phyloP scores from a whole-genome alignment of 371 early-diverging fungal species.

The Zopfochytrium polystomum region DNA sequence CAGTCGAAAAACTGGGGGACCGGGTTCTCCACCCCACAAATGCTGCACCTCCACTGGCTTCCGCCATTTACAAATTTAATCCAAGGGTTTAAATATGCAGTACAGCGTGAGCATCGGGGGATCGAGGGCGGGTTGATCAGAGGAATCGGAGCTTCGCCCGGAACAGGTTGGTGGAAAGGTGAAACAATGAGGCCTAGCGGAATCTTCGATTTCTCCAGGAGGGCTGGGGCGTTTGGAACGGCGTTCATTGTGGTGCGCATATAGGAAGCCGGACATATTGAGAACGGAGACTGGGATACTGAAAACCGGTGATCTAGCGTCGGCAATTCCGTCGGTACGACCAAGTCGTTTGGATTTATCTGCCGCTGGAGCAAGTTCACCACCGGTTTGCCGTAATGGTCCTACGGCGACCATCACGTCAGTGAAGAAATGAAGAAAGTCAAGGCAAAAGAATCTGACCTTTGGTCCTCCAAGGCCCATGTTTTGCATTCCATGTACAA shows the following conservation, averaged over 20 bases:
- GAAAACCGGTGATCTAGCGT: slow-evolving; percentile 22
- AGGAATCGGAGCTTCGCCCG: slow-evolving; percentile 63
- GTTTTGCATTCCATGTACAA: too few species aligned
- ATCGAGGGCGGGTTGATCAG: slow-evolving; percentile 74
- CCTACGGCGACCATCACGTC: too few species aligned
- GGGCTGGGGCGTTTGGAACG: slow-evolving; percentile 71
- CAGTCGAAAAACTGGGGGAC: slow-evolving; percentile 84
- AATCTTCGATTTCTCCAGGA: slow-evolving; percentile 76
- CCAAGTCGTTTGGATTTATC: not conserved
- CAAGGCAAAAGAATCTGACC: too few species aligned
- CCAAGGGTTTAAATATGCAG: slow-evolving; percentile 92
- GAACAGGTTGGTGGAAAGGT: slow-evolving; percentile 58
- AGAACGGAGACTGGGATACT: slow-evolving; percentile 30
- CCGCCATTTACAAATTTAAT: slow-evolving; percentile 86
- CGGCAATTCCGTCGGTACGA: slow-evolving; percentile 5
- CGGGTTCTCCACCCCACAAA: slow-evolving; percentile 68
- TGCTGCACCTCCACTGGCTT: slow-evolving; percentile 88
- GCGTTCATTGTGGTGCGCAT: slow-evolving; percentile 83
- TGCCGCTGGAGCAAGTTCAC: slow-evolving; percentile 1
- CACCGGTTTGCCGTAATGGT: too few species aligned
- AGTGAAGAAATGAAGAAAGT: too few species aligned
- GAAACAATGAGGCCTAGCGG: slow-evolving; percentile 83
- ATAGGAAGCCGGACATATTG: slow-evolving; percentile 68
- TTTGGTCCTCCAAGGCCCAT: too few species aligned
- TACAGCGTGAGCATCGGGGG: slow-evolving; percentile 87